Conservation (phyloP, 1,284 basidiomycete genomes). For the Xerocomus amazonicus region DNA sequence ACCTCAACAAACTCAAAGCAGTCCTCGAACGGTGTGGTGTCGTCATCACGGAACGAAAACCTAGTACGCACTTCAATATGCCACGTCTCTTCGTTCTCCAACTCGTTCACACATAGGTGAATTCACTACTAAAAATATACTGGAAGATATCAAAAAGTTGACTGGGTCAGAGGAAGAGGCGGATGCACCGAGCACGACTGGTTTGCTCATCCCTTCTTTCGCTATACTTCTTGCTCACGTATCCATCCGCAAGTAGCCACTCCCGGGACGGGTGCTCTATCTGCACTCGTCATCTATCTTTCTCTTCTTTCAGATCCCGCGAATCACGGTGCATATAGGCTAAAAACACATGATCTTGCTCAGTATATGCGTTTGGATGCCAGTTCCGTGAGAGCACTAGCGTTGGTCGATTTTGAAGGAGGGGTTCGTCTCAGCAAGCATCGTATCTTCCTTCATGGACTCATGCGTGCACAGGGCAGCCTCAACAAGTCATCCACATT, state of each 20-base stretch:
- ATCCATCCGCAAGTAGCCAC: constrained; percentile 21
- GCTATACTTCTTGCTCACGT: constrained; percentile 21
- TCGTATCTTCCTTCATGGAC: constrained; percentile 23
- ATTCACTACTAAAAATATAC: constrained; percentile 78
- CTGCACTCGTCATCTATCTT: constrained; percentile 84
- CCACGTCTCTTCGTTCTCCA: neutral
- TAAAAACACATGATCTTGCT: constrained; percentile 86
- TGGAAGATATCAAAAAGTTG: constrained; percentile 82
- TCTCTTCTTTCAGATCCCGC: constrained; percentile 77
- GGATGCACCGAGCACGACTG: constrained; percentile 13
- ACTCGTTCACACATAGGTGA: constrained; percentile 53
- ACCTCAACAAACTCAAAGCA: constrained; percentile 79
- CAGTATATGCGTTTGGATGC: constrained; percentile 97
- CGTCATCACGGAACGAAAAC: constrained; percentile 85
- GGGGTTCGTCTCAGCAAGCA: constrained; percentile 34
- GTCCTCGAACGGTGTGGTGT: constrained; percentile 90
- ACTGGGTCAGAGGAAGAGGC: constrained; percentile 31
- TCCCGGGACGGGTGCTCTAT: constrained; percentile 52
- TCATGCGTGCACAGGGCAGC: constrained; percentile 37
- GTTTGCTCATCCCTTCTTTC: constrained; percentile 6
- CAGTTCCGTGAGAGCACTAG: constrained; percentile 89
- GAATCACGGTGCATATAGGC: constrained; percentile 79
- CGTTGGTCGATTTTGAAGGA: constrained; percentile 74
- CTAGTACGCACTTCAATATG: constrained; percentile 48
- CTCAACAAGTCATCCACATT: constrained; percentile 80